These are phyloP conservation scores for Alternaria angustiovoidea DNA, from an alignment of 2,329 filamentous ascomycete genomes.

Conservation along the genomic window DNA sequence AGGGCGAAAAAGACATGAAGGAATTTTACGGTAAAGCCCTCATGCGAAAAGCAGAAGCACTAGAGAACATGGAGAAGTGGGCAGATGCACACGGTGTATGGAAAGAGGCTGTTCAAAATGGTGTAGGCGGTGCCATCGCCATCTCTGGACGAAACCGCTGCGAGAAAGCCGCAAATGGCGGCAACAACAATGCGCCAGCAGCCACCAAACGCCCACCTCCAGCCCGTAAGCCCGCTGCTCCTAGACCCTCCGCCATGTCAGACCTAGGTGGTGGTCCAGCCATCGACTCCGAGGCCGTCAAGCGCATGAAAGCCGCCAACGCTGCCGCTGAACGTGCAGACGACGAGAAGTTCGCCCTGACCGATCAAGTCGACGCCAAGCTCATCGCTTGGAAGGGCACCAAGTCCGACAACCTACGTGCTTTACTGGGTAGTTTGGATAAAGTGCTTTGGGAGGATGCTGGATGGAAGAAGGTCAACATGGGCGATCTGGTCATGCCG, in stretches of 20 bases:
- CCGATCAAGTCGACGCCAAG: slow-evolving; percentile 83
- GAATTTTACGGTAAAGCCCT: slow-evolving; percentile 94
- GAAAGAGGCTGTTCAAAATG: slow-evolving; percentile 82
- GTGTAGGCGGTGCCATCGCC: slow-evolving; percentile 84
- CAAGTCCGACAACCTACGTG: slow-evolving; percentile 90
- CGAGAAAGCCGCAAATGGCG: slow-evolving; percentile 75
- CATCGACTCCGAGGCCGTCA: slow-evolving; percentile 76
- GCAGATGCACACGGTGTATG: slow-evolving; percentile 80
- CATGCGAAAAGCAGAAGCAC: slow-evolving; percentile 91
- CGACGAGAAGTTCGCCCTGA: slow-evolving; percentile 89
- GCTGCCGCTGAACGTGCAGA: slow-evolving; percentile 84
- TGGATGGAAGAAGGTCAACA: slow-evolving; percentile 95
- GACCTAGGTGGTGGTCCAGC: slow-evolving; percentile 53
- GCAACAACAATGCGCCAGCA: slow-evolving; percentile 26
- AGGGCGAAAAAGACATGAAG: slow-evolving; percentile 79
- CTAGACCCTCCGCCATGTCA: slow-evolving; percentile 53
- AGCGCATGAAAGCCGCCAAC: slow-evolving; percentile 82
- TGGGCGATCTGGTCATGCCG: slow-evolving; percentile 91
- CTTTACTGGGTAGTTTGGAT: slow-evolving; percentile 85
- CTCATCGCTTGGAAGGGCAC: slow-evolving; percentile 85
- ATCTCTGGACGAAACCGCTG: slow-evolving; percentile 88
- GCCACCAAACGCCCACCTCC: slow-evolving; percentile 36
- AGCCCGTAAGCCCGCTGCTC: slow-evolving; percentile 35
- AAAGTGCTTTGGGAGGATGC: slow-evolving; percentile 88
- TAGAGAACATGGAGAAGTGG: slow-evolving; percentile 97